These are phyloP conservation scores for Oidium heveae DNA, from an alignment of 2,329 filamentous ascomycete species.

Conservation along the genomic window DNA sequence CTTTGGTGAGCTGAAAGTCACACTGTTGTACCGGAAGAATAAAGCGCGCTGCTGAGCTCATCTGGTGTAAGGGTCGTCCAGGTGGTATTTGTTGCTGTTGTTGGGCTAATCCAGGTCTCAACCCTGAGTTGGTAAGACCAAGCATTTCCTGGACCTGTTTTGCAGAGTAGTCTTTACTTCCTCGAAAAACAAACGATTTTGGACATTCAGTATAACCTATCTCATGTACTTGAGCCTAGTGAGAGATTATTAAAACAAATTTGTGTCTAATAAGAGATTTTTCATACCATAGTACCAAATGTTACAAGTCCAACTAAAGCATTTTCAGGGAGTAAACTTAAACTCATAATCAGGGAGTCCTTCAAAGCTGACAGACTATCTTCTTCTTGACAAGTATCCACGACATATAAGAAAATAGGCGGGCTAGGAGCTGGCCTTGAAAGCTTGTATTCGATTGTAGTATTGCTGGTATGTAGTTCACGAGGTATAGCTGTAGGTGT, in stretches of 20 bases:
- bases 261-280: not conserved
- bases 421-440: slow-evolving; percentile 62
- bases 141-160: slow-evolving; percentile 99
- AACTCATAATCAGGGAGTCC: slow-evolving; percentile 66
- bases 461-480: slow-evolving; percentile 58
- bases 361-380: slow-evolving; percentile 63
- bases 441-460: slow-evolving; percentile 72
- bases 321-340: slow-evolving; percentile 59
- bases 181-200: slow-evolving; percentile 94
- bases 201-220: slow-evolving; percentile 95
- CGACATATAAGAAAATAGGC: slow-evolving; percentile 68
- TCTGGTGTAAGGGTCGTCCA: slow-evolving; percentile 8
- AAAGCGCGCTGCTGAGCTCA: slow-evolving; percentile 70
- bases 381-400: slow-evolving; percentile 73
- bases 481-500: slow-evolving; percentile 60
- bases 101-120: slow-evolving; percentile 44
- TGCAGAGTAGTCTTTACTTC: slow-evolving; percentile 90
- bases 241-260: not conserved
- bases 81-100: slow-evolving; percentile 41
- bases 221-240: slow-evolving; percentile 77
- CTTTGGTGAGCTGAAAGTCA: slow-evolving; percentile 92
- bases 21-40: slow-evolving; percentile 83
- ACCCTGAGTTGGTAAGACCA: slow-evolving; percentile 45
- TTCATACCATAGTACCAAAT: slow-evolving; percentile 67
- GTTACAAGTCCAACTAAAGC: slow-evolving; percentile 65